A percentile compares a stretch with the other conserved stretches of the same genome.
Evolutionary conservation across 495 filamentous ascomycete species (phyloP).

Genomic region (Mycothermus thermophilus): DNA sequence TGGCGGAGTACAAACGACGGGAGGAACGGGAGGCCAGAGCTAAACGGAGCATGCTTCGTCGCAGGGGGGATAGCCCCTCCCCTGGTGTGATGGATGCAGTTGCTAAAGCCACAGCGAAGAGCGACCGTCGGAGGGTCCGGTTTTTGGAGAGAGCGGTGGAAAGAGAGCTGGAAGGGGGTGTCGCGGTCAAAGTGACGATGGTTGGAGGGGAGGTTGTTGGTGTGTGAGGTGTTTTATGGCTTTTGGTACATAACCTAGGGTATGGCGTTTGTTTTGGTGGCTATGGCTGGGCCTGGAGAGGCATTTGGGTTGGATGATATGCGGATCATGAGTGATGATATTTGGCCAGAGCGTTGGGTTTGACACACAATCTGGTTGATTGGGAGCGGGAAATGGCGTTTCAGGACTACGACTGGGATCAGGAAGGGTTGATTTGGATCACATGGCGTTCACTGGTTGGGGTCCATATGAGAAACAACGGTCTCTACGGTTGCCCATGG

Average conservation of each 20-base stretch:
- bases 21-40: constrained; percentile 76
- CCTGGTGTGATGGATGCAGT: constrained; percentile 1
- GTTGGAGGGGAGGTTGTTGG: constrained; percentile 1
- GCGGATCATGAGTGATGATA: too few species aligned
- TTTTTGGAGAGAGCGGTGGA: constrained; percentile 20
- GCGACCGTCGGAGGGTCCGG: constrained; percentile 17
- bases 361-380: too few species aligned
- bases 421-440: background rate
- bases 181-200: background rate
- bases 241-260: background rate
- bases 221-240: background rate
- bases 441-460: background rate
- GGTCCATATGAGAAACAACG: background rate
- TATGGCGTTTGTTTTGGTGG: background rate
- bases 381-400: too few species aligned
- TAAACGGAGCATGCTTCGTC: constrained; percentile 51
- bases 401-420: background rate
- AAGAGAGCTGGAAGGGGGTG: background rate
- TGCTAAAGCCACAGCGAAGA: constrained; percentile 10
- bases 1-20: constrained; percentile 68
- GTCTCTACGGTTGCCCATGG: too few species aligned
- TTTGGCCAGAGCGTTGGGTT: too few species aligned
- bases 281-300: too few species aligned
- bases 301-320: too few species aligned
- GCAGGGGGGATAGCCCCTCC: constrained; percentile 26